Conservation (phyloP, 1,284 basidiomycete species). For the Clitocybe nebularis region DNA sequence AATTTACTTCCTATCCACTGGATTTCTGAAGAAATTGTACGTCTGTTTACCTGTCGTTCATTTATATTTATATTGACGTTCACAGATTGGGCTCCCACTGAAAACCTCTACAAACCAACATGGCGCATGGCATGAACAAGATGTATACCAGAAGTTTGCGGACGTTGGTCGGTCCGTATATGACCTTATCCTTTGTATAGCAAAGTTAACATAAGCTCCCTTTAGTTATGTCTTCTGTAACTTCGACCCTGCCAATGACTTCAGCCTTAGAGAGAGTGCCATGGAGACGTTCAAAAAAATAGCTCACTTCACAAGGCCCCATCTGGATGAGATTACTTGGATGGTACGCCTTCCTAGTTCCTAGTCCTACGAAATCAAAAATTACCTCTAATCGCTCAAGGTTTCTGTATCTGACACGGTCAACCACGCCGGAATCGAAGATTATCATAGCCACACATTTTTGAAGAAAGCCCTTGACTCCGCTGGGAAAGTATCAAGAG, state of each 20-base stretch:
- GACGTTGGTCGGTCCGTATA: slow-evolving; percentile 49
- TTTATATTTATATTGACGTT: background rate
- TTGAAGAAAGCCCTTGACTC: slow-evolving; percentile 21
- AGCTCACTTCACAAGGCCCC: slow-evolving; percentile 34
- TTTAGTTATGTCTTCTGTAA: slow-evolving; percentile 61
- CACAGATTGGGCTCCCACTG: slow-evolving; percentile 54
- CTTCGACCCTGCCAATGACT: slow-evolving; percentile 51
- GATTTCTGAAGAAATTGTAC: slow-evolving; percentile 58
- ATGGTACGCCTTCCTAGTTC: slow-evolving; percentile 11
- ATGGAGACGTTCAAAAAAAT: slow-evolving; percentile 37
- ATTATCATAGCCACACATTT: slow-evolving; percentile 21
- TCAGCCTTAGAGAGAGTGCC: slow-evolving; percentile 50
- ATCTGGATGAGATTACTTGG: slow-evolving; percentile 27
- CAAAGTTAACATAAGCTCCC: background rate
- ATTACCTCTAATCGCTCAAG: slow-evolving; percentile 5
- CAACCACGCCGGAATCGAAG: slow-evolving; percentile 16
- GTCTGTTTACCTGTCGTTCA: slow-evolving; percentile 27
- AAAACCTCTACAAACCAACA: slow-evolving; percentile 44
- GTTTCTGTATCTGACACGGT: slow-evolving; percentile 12
- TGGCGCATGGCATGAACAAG: slow-evolving; percentile 47
- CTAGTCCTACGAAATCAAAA: background rate
- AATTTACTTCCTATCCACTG: slow-evolving; percentile 65
- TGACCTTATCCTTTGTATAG: slow-evolving; percentile 2
- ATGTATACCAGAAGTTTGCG: slow-evolving; percentile 48
- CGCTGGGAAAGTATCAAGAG: slow-evolving; percentile 14